Base-by-base conservation (phyloP, 2,329 filamentous ascomycete species). In the Colletotrichum camelliae region DNA sequence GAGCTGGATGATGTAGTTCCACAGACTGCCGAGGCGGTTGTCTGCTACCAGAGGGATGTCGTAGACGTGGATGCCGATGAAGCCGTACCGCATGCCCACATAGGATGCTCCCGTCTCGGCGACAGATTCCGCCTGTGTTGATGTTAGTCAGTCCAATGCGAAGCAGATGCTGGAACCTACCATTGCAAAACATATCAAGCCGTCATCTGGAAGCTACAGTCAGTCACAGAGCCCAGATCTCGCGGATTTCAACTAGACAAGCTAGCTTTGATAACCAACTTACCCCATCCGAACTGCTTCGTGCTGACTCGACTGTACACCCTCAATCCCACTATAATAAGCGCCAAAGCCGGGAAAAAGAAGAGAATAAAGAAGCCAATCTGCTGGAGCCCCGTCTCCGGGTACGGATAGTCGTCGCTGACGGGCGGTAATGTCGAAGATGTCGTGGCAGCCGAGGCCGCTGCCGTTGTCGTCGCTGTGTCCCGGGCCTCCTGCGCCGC, bases 1-100 rank as follows among this genome's bases (percentile, higher is more conserved):
- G 12, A 84, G 78, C 70, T 84, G 81, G 2, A 83, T 81, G 52
- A 80, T 81, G 61, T 81, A 84, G 37, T 79, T 74, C 82, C 83
- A 84, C 29, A 81, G 77, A 35, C 58, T 67, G 52, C 71, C 71
- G 7, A 70, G 66, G 12, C 52, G 66, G 24, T 29, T n/a, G 71
- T 76, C 67, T 8, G 71, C 71, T 3, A 75, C 62, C 35, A 74
- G 8, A 4, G 74, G 74, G 8, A 76, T 76, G 18, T 76, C 74
- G 27, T 65, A 31, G 29, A 76, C 58, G 60, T 74, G 70, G 18
- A 76, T 62, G 58, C 74, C 70, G 65, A 76, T 57, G 70, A 76
- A 76, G 35, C 31, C 58, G 12, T 58, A 69, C 10, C 65, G 70
- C 74, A 76, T 76, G 48, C 33, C 74, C 33, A 76, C 37, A 29